Conservation (phyloP, 345 rosid genomes). For the Eucalyptus leucophloia region DNA sequence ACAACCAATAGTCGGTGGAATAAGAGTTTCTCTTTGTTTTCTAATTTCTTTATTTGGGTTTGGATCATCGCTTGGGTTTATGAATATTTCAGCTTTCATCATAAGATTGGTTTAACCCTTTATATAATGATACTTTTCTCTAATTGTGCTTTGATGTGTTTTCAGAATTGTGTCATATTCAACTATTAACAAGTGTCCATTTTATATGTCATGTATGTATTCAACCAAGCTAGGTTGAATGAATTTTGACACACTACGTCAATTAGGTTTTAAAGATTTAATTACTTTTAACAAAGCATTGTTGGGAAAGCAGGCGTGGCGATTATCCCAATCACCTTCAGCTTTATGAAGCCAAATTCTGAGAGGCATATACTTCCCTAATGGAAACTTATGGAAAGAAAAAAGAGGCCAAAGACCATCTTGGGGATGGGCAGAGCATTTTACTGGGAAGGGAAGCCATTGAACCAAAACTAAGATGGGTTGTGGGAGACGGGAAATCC, state of each 20-base stretch:
- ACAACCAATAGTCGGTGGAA: neutral
- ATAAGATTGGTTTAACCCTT: accelerated
- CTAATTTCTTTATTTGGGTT: accelerated
- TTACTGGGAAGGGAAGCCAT: no score
- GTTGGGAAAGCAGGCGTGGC: no score
- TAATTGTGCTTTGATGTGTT: neutral
- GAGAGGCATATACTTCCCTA: no score
- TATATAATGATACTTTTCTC: neutral
- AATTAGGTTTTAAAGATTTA: no score
- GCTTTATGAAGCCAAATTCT: no score
- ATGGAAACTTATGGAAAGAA: no score
- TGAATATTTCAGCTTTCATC: neutral
- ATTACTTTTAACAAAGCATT: no score
- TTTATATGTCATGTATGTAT: neutral
- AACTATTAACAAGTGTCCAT: neutral
- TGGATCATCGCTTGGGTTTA: neutral
- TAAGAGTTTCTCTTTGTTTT: accelerated
- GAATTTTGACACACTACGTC: neutral
- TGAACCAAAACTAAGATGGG: no score
- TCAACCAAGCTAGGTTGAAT: accelerated
- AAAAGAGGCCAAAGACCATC: no score
- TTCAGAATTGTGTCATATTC: neutral
- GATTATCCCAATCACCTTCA: no score
- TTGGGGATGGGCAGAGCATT: no score
- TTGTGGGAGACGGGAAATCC: no score